Conservation (phyloP, 805 yeast genomes). For the Candida ulmi region DNA sequence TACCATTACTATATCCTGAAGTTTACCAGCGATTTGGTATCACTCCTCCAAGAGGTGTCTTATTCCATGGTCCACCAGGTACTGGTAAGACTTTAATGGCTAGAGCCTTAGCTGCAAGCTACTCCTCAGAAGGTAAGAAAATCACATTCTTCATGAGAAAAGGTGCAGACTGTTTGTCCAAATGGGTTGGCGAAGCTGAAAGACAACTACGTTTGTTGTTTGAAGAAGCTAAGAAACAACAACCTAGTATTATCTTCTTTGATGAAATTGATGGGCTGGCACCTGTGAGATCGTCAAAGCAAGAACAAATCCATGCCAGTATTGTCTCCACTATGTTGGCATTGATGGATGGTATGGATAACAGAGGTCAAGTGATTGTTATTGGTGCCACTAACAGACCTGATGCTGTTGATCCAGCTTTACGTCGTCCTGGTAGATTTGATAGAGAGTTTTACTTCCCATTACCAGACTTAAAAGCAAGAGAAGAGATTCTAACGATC, state of each 20-base stretch:
- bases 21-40: slow-evolving; percentile 83
- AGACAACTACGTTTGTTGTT: slow-evolving; percentile 84
- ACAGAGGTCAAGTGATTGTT: slow-evolving; percentile 95
- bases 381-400: slow-evolving; percentile 98
- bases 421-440: slow-evolving; percentile 94
- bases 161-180: slow-evolving; percentile 94
- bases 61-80: slow-evolving; percentile 99
- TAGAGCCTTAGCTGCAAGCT: slow-evolving; percentile 91
- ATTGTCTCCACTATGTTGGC: slow-evolving; percentile 94
- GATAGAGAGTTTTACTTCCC: slow-evolving; percentile 97
- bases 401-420: slow-evolving; percentile 96
- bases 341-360: slow-evolving; percentile 98
- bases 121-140: slow-evolving; percentile 77
- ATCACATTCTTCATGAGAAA: slow-evolving; percentile 97
- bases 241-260: slow-evolving; percentile 92
- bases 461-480: slow-evolving; percentile 74
- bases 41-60: slow-evolving; percentile 95
- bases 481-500: slow-evolving; percentile 73
- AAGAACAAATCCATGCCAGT: slow-evolving; percentile 97
- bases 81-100: slow-evolving; percentile 99
- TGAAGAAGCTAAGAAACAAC: slow-evolving; percentile 94
- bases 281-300: slow-evolving; percentile 95
- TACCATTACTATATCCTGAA: slow-evolving; percentile 91
- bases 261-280: slow-evolving; percentile 98
- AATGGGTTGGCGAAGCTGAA: slow-evolving; percentile 99